A percentile compares a stretch with the other conserved stretches of the same genome.
These are phyloP conservation scores for Claviceps cyperi DNA, from an alignment of 2,329 filamentous ascomycete genomes.

Conservation along the genomic window DNA sequence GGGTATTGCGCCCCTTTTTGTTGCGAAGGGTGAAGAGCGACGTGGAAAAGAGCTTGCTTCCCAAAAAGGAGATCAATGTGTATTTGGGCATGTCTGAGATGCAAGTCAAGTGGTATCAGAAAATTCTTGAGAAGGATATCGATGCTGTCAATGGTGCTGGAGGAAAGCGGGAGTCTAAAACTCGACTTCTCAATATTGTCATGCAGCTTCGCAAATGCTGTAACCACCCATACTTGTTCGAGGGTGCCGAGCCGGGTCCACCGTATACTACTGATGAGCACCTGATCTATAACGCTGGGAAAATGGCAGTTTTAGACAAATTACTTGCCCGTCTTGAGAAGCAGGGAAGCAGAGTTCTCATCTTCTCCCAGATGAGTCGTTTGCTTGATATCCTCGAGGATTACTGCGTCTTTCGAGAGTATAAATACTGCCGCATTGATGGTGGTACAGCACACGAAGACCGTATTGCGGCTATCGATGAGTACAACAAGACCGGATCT, in stretches of 20 bases:
- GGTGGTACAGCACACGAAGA: slow-evolving; percentile 95
- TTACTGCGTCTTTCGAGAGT: slow-evolving; percentile 91
- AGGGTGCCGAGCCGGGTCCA: slow-evolving; percentile 90
- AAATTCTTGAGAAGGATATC: slow-evolving; percentile 97
- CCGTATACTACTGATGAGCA: slow-evolving; percentile 98
- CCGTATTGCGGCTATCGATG: slow-evolving; percentile 91
- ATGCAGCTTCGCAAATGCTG: slow-evolving; percentile 99
- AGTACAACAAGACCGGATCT: slow-evolving; percentile 91
- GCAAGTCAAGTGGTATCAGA: slow-evolving; percentile 98
- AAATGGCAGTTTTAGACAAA: slow-evolving; percentile 95
- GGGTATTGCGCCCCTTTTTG: slow-evolving; percentile 82
- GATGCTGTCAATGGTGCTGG: slow-evolving; percentile 95
- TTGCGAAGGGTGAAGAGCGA: slow-evolving; percentile 93
- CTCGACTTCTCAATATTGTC: slow-evolving; percentile 90
- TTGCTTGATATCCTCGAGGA: slow-evolving; percentile 93
- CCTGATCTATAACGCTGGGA: slow-evolving; percentile 81
- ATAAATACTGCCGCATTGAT: slow-evolving; percentile 94
- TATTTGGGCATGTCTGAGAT: slow-evolving; percentile 99
- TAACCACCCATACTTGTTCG: slow-evolving; percentile 96
- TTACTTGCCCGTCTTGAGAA: slow-evolving; percentile 68
- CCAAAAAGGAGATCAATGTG: slow-evolving; percentile 94
- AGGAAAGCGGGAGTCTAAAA: slow-evolving; percentile 96
- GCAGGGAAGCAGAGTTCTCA: slow-evolving; percentile 88
- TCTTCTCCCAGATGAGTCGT: slow-evolving; percentile 99
- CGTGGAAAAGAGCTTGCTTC: slow-evolving; percentile 91